phyloP scores from a whole-genome alignment of 345 rosid species.

The Acer campestre region DNA sequence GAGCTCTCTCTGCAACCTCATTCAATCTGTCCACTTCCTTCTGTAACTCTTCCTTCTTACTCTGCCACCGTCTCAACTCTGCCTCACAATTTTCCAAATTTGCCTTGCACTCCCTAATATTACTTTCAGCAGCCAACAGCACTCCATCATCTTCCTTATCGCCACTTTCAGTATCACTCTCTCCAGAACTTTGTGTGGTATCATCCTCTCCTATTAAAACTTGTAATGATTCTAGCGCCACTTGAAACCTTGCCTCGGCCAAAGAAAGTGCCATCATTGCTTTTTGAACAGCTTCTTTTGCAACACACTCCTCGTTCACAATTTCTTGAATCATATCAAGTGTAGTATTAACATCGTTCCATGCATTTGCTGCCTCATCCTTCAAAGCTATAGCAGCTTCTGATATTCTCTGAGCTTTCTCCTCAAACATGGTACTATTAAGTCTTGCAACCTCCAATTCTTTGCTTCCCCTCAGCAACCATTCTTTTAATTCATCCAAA shows the following conservation, averaged over 20 bases:
- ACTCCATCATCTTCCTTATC: constrained; percentile 36
- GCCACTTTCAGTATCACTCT: constrained; percentile 32
- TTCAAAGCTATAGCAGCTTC: constrained; percentile 85
- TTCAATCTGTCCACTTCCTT: constrained; percentile 74
- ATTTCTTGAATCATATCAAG: constrained; percentile 61
- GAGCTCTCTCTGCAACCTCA: constrained; percentile 67
- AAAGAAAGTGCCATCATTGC: constrained; percentile 85
- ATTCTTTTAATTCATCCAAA: constrained; percentile 63
- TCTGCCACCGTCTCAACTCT: constrained; percentile 55
- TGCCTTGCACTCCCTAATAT: constrained; percentile 57
- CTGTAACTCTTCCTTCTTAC: constrained; percentile 69
- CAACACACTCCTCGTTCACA: constrained; percentile 61
- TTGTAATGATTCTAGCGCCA: constrained; percentile 60
- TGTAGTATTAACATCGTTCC: constrained; percentile 60
- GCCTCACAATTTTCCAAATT: constrained; percentile 57
- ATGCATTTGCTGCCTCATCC: constrained; percentile 68
- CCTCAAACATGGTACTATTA: constrained; percentile 82
- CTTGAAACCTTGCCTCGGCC: constrained; percentile 80
- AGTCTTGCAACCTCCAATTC: constrained; percentile 79
- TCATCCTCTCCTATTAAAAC: constrained; percentile 35
- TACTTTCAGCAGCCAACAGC: constrained; percentile 58
- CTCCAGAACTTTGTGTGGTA: constrained; percentile 35
- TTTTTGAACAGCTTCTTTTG: constrained; percentile 73
- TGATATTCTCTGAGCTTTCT: constrained; percentile 81
- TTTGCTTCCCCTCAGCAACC: constrained; percentile 55